Base-by-base conservation (phyloP, 306 rosid species). In the Echinosophora koreensis region DNA sequence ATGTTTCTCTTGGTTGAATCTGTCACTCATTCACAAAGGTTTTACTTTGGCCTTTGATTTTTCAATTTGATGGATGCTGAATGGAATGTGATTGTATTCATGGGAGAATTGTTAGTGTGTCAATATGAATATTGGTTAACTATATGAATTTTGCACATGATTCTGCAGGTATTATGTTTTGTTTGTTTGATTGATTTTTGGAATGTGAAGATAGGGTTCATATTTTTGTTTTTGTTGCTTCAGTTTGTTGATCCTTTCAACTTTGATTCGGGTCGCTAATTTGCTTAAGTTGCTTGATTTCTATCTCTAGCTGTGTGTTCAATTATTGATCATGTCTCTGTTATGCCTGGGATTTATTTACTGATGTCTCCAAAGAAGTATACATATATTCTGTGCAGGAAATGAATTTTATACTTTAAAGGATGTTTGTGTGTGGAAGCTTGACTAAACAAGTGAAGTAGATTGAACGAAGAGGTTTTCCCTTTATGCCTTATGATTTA, bases 21-120 rank as follows among this genome's bases (percentile, higher is more conserved):
- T 86, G 81, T 80, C 80, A 77, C 85, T 77, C 81, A 58, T 79
- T 66, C 71, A 41, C 47, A 68, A 82, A 93, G 92, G 87, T 80
- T 39, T 35, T 34, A 22, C 80, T 80, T 14, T 54, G 65, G 34
- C 22, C 6, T 52, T 71, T 84, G 71, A 74, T 65, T 72, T 56
- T 77, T 77, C 28, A 37, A 35, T 69, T 69, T 82, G 28, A 41
- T 67, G 61, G 63, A 56, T 62, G 66, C 27, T 83, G 73, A 14
- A 49, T 57, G 34, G 35, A 66, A 75, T 74, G 65, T 75, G 77
- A 56, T 12, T 74, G 38, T 57, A 60, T 50, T 46, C 7, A 65
- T 47, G 3, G 12, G 50, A 38, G 67, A 49, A 28, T 47, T 22
- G 18, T 37, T 42, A 55, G 50, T 65, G 42, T 18, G 69, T 46